Base-by-base conservation (phyloP, 1,284 basidiomycete species). In the Thelephora terrestris region DNA sequence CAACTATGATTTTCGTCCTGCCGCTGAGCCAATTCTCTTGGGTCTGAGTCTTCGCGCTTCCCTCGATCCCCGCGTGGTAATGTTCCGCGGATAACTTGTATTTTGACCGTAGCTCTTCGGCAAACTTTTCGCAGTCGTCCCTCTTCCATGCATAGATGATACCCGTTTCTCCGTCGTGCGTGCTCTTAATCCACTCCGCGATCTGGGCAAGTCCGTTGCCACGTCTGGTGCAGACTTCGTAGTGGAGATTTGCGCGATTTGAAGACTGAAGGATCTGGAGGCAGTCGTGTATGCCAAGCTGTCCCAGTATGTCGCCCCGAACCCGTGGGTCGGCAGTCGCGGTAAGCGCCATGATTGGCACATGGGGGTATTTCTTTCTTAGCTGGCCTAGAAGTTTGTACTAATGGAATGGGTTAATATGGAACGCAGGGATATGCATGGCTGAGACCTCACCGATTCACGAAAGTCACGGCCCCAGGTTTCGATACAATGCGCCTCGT, bases 291-390 rank as follows among this genome's bases (percentile, higher is more conserved):
- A 96, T 77, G n/a, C 74, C 67, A 9, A 98, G 77, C 18, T 77
- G 77, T 9, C 69, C 62, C 50, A 87, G 77, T 61, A 99, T 88
- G 61, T 98, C 93, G 27, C 78, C 70, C 50, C 85, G 77, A 2
- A 87, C 86, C 46, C 81, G 73, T 43, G 75, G 70, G 53, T 87
- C 91, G 1, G 94, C 96, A 0, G 95, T 98, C 1, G 93, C 96
- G 0, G 96, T 98, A 43, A 99, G 74, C 0, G 95, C 96, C 79
- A 97, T 97, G 59, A 99, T 85, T 0, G 95, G 95, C 1, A 94
- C 76, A 3, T 70, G 62, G 0, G 89, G 87, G 64, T 81, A 98
- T 10, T 78, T 74, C 18, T 73, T 64, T 27, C 91, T 83, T 37
- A 98, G 71, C 12, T 71, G 62, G 16, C 78, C 78, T 23, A 99